Percentiles rank a stretch among this genome's conserved stretches.
Evolutionary conservation across 768 basidiomycete genomes (phyloP).

Genomic region (Clathrus columnatus): DNA sequence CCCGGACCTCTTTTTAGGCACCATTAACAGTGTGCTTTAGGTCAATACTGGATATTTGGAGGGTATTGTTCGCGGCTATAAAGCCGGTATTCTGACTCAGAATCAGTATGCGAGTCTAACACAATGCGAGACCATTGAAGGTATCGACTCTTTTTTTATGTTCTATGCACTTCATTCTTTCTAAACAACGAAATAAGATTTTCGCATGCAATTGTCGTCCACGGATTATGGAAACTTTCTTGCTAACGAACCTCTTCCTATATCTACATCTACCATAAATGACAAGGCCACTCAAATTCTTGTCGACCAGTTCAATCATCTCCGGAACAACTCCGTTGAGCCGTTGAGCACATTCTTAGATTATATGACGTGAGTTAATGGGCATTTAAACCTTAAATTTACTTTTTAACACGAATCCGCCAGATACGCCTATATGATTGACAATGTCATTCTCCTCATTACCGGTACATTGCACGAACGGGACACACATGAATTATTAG

Average conservation of each 20-base stretch:
- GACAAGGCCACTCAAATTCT: slow-evolving; percentile 93
- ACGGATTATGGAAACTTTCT: slow-evolving; percentile 99
- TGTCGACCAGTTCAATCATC: slow-evolving; percentile 95
- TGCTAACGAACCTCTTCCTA: slow-evolving; percentile 88
- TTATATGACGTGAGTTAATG: slow-evolving; percentile 83
- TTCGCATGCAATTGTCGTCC: slow-evolving; percentile 88
- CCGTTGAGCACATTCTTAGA: slow-evolving; percentile 90
- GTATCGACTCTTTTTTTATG: slow-evolving; percentile 32
- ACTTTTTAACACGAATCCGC: background rate
- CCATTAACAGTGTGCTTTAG: slow-evolving; percentile 28
- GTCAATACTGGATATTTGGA: slow-evolving; percentile 70
- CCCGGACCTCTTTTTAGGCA: slow-evolving; percentile 25
- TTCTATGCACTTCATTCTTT: background rate
- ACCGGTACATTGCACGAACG: slow-evolving; percentile 95
- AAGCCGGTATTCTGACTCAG: slow-evolving; percentile 83
- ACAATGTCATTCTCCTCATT: slow-evolving; percentile 96
- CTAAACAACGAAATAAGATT: slow-evolving; percentile 36
- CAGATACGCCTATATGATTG: slow-evolving; percentile 99
- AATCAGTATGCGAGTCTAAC: slow-evolving; percentile 87
- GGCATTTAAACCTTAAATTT: background rate
- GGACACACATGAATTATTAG: slow-evolving; percentile 92
- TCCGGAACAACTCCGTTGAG: slow-evolving; percentile 84
- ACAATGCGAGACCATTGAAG: slow-evolving; percentile 96
- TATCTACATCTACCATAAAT: slow-evolving; percentile 91
- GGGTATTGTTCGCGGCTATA: slow-evolving; percentile 85